Base-by-base conservation (phyloP, 2,329 filamentous ascomycete genomes). In the Fusarium verrucosum region DNA sequence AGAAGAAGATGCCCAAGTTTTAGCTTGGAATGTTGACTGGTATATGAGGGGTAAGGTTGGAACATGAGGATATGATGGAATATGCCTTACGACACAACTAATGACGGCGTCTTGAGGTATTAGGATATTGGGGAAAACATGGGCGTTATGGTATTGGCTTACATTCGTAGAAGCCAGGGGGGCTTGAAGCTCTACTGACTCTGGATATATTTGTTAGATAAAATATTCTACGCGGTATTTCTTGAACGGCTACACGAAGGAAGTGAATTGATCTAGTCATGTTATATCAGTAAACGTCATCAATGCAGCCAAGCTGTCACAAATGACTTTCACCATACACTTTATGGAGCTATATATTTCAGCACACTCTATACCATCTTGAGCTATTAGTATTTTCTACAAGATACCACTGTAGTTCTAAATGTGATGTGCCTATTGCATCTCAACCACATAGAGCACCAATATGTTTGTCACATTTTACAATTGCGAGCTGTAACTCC, bases 1-100 rank as follows among this genome's bases (percentile, higher is more conserved):
- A 41, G 41, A 63, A 50, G n/a, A 64, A 28, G n/a, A 25, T 51
- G 16, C 54, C 60, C 5, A 64, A 60, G 35, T 49, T 66, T 40
- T 66, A 62, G 44, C 16, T n/a, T 19, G 14, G 10, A 7, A 9
- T 16, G 0, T 1, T 25, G 4, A 4, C 16, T 3, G 1, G 19
- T 6, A n/a, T 37, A 35, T 32, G 28, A 16, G 10, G 13, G 4
- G 11, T 6, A 16, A 13, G 30, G 32, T 3, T 4, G 19, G 4
- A 22, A 7, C 4, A 3, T 13, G 14, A 14, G 16, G 30, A 20
- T 17, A 30, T 11, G 5, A 62, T 23, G 30, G 33, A 19, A 58
- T 35, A 25, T 32, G 55, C 45, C 33, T 49, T 28, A 38, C 25
- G 35, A 38, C 32, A 66, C 1, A 43, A 66, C 4, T 59, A 50